Evolutionary conservation across 768 basidiomycete genomes (phyloP).

Genomic region (Gyrodon lividus): DNA sequence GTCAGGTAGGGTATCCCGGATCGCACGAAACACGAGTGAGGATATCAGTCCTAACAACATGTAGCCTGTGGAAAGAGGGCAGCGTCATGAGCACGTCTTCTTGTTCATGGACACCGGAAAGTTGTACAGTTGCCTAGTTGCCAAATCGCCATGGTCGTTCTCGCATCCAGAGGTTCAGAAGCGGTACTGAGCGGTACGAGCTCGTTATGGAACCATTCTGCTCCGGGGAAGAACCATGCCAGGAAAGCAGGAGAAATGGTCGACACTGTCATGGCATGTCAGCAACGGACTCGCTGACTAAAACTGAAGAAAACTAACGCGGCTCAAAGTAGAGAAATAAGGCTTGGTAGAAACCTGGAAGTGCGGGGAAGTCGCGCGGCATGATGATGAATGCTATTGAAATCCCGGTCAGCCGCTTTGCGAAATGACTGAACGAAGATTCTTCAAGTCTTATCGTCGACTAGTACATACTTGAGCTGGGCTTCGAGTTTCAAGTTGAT

Average conservation of each 20-base stretch:
- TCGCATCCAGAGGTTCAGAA: constrained; percentile 39
- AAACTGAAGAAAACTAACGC: constrained; percentile 33
- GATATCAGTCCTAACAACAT: constrained; percentile 63
- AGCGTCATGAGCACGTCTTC: background rate
- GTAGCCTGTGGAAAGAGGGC: constrained; percentile 45
- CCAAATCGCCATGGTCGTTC: constrained; percentile 61
- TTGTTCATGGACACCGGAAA: background rate
- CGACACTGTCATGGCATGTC: constrained; percentile 37
- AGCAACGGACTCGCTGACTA: constrained; percentile 9
- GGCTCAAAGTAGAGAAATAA: constrained; percentile 70
- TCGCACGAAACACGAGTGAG: constrained; percentile 64
- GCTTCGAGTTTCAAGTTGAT: no score
- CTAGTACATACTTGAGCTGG: no score
- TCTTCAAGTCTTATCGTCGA: no score
- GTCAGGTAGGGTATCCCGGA: constrained; percentile 55
- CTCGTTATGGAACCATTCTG: constrained; percentile 65
- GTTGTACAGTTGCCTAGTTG: constrained; percentile 65
- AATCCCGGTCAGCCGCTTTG: no score
- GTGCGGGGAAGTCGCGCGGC: constrained; percentile 45
- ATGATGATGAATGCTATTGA: constrained; percentile 5
- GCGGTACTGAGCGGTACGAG: constrained; percentile 50
- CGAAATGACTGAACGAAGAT: no score
- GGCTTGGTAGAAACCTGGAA: constrained; percentile 60
- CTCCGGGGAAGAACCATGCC: constrained; percentile 57
- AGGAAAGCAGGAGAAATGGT: constrained; percentile 51